Conservation (phyloP, 768 basidiomycete species). For the Leucocoprinus leucothites region DNA sequence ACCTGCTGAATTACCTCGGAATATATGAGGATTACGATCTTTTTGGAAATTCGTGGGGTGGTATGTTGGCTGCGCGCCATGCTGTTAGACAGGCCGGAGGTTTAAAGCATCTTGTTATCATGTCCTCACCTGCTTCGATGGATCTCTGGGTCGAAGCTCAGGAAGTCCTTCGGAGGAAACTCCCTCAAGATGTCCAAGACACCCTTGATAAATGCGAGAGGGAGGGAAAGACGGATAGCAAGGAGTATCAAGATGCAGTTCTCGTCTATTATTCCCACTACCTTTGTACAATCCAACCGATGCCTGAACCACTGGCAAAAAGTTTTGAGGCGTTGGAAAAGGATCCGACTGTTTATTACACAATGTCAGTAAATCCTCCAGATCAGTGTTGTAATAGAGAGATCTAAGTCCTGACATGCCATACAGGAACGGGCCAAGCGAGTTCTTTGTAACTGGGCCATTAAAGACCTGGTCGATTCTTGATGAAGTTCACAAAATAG, state of each 20-base stretch:
- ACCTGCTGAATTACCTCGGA: slow-evolving; percentile 40
- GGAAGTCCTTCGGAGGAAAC: slow-evolving; percentile 12
- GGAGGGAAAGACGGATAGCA: slow-evolving; percentile 36
- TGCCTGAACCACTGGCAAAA: slow-evolving; percentile 35
- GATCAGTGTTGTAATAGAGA: too few relatives aligned
- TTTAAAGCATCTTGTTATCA: slow-evolving; percentile 41
- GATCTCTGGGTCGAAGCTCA: slow-evolving; percentile 31
- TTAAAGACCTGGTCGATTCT: slow-evolving; percentile 45
- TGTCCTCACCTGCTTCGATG: slow-evolving; percentile 42
- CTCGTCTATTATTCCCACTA: slow-evolving; percentile 38
- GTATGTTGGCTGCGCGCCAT: slow-evolving; percentile 44
- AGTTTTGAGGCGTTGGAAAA: slow-evolving; percentile 31
- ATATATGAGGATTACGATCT: slow-evolving; percentile 42
- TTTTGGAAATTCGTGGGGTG: slow-evolving; percentile 51
- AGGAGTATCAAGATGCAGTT: slow-evolving; percentile 44
- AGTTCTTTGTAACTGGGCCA: slow-evolving; percentile 32
- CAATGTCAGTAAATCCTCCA: slow-evolving; percentile 36
- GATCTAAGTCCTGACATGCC: background rate
- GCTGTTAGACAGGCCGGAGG: slow-evolving; percentile 40
- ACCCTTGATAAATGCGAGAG: slow-evolving; percentile 41
- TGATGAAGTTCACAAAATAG: slow-evolving; percentile 39
- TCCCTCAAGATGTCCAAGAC: slow-evolving; percentile 40
- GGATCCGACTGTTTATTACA: slow-evolving; percentile 45
- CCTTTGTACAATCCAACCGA: slow-evolving; percentile 41
- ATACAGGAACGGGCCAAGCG: slow-evolving; percentile 33